phyloP scores from a whole-genome alignment of 2,329 filamentous ascomycete genomes.

The Fusarium brachygibbosum region DNA sequence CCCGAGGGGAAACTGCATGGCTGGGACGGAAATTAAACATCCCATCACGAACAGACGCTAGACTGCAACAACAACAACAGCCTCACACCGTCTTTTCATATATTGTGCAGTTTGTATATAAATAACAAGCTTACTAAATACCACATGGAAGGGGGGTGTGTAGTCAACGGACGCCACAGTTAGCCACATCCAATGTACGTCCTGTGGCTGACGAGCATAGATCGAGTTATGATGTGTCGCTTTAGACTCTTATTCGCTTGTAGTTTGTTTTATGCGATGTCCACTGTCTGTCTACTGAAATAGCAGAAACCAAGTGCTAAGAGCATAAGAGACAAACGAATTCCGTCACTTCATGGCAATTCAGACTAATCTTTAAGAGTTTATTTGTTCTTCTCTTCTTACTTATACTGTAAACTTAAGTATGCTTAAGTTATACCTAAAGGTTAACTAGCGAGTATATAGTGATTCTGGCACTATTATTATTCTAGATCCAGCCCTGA shows the following conservation, averaged over 20 bases:
- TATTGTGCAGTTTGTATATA: constrained; percentile 7
- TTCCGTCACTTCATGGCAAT: no score
- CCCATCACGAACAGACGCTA: constrained; percentile 15
- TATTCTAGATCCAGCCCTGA: no score
- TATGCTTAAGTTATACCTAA: no score
- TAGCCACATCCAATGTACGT: constrained; percentile 16
- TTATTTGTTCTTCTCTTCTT: no score
- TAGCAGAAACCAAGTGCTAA: no score
- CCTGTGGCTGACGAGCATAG: neutral
- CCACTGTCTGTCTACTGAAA: no score
- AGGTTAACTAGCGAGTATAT: no score
- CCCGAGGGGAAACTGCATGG: constrained; percentile 14
- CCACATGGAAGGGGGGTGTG: constrained; percentile 17
- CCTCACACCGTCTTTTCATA: constrained; percentile 42
- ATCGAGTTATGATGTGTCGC: neutral
- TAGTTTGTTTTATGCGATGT: constrained; percentile 1
- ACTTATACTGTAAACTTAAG: no score
- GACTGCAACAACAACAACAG: constrained; percentile 8
- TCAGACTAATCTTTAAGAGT: no score
- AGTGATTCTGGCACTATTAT: no score
- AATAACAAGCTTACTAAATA: neutral
- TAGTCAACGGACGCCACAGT: constrained; percentile 13
- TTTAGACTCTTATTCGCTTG: constrained; percentile 11
- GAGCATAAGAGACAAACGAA: no score
- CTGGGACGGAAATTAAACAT: constrained; percentile 37